Percentiles rank a stretch among this genome's conserved stretches.
These are phyloP conservation scores for Pinguiococcus pyrenoidosus DNA, from an alignment of 108 stramenopile genomes.

Conservation along the genomic window DNA sequence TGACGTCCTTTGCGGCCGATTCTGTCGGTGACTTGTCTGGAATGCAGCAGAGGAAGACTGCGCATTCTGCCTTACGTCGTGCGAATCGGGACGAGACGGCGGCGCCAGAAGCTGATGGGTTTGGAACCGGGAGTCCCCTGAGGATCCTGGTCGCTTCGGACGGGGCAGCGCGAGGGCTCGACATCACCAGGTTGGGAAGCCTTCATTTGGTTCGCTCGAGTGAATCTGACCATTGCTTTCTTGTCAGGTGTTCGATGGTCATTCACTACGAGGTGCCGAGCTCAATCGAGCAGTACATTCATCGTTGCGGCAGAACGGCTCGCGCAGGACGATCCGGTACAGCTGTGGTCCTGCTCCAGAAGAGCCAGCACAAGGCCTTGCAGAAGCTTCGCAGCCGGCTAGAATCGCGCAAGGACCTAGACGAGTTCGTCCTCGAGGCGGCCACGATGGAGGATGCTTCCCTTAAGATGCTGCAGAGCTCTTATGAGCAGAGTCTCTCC, in stretches of 20 bases:
- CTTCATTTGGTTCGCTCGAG: too few relatives aligned
- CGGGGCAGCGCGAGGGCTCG: background rate
- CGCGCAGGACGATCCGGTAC: background rate
- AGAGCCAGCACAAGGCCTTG: background rate
- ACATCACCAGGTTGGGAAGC: slow-evolving; percentile 1
- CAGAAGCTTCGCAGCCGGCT: background rate
- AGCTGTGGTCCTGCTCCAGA: background rate
- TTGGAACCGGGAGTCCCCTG: background rate
- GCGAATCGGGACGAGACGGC: background rate
- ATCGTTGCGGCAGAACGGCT: slow-evolving; percentile 1
- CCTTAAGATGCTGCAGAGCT: background rate
- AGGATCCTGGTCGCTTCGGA: slow-evolving; percentile 4
- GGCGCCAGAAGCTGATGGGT: background rate
- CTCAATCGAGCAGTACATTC: background rate
- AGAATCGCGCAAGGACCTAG: background rate
- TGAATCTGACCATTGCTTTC: too few relatives aligned
- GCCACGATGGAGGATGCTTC: background rate
- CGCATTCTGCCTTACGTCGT: background rate
- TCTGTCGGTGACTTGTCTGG: background rate
- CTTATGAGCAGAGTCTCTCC: background rate
- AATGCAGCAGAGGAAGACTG: background rate
- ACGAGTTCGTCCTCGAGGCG: background rate
- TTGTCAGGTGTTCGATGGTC: too few relatives aligned
- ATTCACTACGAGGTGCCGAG: background rate
- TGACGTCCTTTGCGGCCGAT: background rate